Base-by-base conservation (phyloP, 352 stramenopile genomes). In the Globisporangium lucens region DNA sequence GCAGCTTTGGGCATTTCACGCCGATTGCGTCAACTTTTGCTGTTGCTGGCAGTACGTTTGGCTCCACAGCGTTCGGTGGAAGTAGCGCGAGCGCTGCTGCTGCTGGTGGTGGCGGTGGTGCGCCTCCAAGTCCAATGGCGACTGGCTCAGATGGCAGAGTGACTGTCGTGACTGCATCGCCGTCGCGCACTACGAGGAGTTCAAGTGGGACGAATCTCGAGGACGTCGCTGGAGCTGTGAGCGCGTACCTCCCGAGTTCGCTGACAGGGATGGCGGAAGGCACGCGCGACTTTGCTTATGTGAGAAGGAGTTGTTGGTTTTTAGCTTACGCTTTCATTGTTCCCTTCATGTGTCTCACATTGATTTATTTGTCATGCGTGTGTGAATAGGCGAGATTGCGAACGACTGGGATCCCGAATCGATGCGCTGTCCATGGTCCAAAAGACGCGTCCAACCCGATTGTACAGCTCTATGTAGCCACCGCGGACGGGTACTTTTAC, bases 221-320 rank as follows among this genome's bases (percentile, higher is more conserved):
- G 35, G 85, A 92, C 36, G 80, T 93, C 8, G 78, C 83, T 24
- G 85, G 78, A 2, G 82, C 82, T 13, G 77, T 95, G 65, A 86
- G 82, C 35, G 81, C 85, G 2, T 94, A 93, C 68, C 65, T 95
- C 17, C 87, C 87, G 3, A 86, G 73, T 41, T 93, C 85, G 3
- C 77, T 95, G 66, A 84, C 87, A 8, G 85, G 87, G 24, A 92
- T 95, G 36, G 83, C 87, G 2, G 87, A 95, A 76, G 87, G 87
- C 67, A 94, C 87, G n/a, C 84, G 87, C 1, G 87, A 95, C 65
- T 95, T 95, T 73, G 87, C 87, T 27, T 95, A 91, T 65, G 87
- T 95, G 75, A 52, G 77, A 30, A 60, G 6, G 15, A 22, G 7
- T 15, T 22, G 27, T 8, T 20, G 24, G 8, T 22, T 15, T 17